Evolutionary conservation across 192 early-diverging fungal genomes (phyloP), one percentile per base, ranked within the genome.

Genomic region (Chytriomyces sp.): DNA sequence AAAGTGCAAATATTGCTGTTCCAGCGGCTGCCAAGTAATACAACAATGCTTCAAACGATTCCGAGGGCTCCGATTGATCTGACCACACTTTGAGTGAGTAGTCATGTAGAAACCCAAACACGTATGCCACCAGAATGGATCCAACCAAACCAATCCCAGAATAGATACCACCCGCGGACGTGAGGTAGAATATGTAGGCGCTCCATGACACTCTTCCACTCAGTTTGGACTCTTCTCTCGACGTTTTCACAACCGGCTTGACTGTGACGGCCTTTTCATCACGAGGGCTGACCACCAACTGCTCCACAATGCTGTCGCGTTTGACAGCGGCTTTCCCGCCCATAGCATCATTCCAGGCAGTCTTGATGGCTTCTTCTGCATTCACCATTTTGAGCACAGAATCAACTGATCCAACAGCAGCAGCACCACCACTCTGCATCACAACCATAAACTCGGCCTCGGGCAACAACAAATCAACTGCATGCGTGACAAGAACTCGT

Each of bases 401-500:
- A 5, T 59, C 49, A 16, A 62, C 59, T 7, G 44, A 11, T 9
- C 57, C 76, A 2, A 45, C 18, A 9, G 69, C 77, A 16, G 7
- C 75, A 16, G 76, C 50, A 7, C 1, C 64, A 23, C 84, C 85
- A 18, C 68, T 35, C 5, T 75, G 59, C 64, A 87, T 62, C 9
- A 82, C 60, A 8, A 82, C 77, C 23, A 82, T 23, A 46, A 60
- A 59, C 66, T 82, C 84, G 20, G 79, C 45, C 11, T 20, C 63
- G 4, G 80, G 80, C 18, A 81, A 13, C 8, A 45, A 50, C 11
- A 82, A 59, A 11, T 69, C 68, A 13, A 82, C 47, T n/a, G 64
- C 64, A 79, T 96, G 94, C 0, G 95, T 94, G 5, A 96, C 96
- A 64, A 97, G 82, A n/a, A 98, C 81, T 5, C 89, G 78, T 0